Base-by-base conservation (phyloP, 306 rosid genomes). In the Vachellia collinsii region DNA sequence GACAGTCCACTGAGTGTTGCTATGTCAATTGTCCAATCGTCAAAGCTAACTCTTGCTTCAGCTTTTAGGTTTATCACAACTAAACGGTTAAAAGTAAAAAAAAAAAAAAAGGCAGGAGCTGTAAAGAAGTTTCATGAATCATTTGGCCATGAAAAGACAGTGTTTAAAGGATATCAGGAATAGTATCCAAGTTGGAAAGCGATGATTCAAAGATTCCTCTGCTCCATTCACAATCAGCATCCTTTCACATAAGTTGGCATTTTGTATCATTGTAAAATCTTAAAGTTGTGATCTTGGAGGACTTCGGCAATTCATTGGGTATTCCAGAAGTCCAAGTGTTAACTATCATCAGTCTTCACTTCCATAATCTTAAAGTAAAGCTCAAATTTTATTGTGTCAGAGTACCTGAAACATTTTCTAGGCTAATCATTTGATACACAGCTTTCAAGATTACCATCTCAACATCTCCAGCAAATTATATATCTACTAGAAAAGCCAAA, bases 361-460 rank as follows among this genome's bases (percentile, higher is more conserved):
- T 4, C 56, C 22, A 54, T 54, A n/a, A 54, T 54, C 61, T 38
- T 17, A n/a, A 54, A n/a, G 25, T 54, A 54, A 81, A 86, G 75
- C 64, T 84, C 88, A 44, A 75, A 78, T 5, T 75, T 79, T 36
- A 81, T 76, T 76, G 81, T 43, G 56, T 43, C 47, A 79, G 61
- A 17, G 34, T 69, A 79, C 68, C 19, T 11, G 19, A 53, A 70
- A 37, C 74, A 36, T 63, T 11, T 62, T 19, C 65, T 7, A 77
- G 29, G 81, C 42, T 44, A 66, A 50, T 77, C 41, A 77, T 50
- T 68, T 50, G 81, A 13, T 8, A 68, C n/a, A 68, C 12, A 68
- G 59, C 23, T 56, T 69, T 41, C 37, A 63, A 16, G 64, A 54
- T 53, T 72, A 4, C 20, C 48, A 43, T 51, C 12, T 70, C 66